Percentiles rank a stretch among this genome's conserved stretches.
Conservation (phyloP, 352 stramenopile genomes). For the Peronospora tabacina region DNA sequence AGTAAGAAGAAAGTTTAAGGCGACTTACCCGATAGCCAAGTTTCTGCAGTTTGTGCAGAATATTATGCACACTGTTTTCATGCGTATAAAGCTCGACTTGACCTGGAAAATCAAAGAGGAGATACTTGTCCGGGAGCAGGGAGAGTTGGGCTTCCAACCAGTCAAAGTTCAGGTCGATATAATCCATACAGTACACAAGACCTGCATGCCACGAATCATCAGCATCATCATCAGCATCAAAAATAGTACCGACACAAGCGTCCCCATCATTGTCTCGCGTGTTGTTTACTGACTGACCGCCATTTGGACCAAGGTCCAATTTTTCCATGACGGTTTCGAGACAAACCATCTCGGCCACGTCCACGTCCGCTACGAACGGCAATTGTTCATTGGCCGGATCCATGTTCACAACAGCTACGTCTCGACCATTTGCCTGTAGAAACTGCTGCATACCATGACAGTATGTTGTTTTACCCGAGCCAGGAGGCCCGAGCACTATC, state of each 20-base stretch:
- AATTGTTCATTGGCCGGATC: slow-evolving; percentile 95
- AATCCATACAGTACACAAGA: slow-evolving; percentile 99
- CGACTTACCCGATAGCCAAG: slow-evolving; percentile 68
- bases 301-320: slow-evolving; percentile 94
- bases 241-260: no score
- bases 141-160: slow-evolving; percentile 94
- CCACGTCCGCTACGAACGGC: slow-evolving; percentile 74
- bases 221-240: no score
- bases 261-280: no score
- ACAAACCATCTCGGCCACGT: slow-evolving; percentile 95
- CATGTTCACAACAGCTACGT: slow-evolving; percentile 93
- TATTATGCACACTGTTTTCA: slow-evolving; percentile 92
- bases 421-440: slow-evolving; percentile 51
- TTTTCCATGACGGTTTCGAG: slow-evolving; percentile 93
- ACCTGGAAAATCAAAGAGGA: slow-evolving; percentile 98
- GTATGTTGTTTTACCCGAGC: slow-evolving; percentile 97
- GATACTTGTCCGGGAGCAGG: slow-evolving; percentile 88
- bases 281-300: slow-evolving; percentile 61
- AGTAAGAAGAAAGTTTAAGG: no score
- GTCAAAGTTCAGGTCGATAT: slow-evolving; percentile 96
- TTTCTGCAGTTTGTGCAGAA: slow-evolving; percentile 92
- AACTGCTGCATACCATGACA: slow-evolving; percentile 97
- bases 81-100: slow-evolving; percentile 99
- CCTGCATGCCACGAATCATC: slow-evolving; percentile 22
- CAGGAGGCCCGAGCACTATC: slow-evolving; percentile 64